A percentile compares a stretch with the other conserved stretches of the same genome.
Evolutionary conservation across 495 filamentous ascomycete species (phyloP).

Genomic region (Lepraria neglecta): DNA sequence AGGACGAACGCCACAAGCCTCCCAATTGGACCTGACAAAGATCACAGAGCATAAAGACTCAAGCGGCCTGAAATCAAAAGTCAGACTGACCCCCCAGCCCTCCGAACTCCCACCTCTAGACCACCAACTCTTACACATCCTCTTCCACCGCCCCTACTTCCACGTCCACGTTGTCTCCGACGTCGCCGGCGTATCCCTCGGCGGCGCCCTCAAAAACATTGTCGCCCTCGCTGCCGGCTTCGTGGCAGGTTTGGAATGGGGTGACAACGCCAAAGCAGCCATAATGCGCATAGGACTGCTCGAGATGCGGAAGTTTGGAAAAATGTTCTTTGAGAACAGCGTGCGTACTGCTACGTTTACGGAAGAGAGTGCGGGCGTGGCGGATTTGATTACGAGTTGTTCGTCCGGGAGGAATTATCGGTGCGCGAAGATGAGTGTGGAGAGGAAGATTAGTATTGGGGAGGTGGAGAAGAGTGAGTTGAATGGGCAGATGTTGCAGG

Average conservation of each 20-base stretch:
- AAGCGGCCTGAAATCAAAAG: slow-evolving; percentile 53
- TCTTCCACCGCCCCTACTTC: slow-evolving; percentile 98
- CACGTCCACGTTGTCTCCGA: slow-evolving; percentile 88
- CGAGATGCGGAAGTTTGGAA: slow-evolving; percentile 92
- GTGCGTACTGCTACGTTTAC: slow-evolving; percentile 81
- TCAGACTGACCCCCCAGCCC: slow-evolving; percentile 66
- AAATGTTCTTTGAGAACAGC: slow-evolving; percentile 79
- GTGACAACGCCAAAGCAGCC: slow-evolving; percentile 94
- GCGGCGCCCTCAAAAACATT: slow-evolving; percentile 95
- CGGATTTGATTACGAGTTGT: slow-evolving; percentile 92
- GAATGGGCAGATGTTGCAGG: slow-evolving; percentile 96
- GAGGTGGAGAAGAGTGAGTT: slow-evolving; percentile 85
- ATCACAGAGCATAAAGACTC: slow-evolving; percentile 60
- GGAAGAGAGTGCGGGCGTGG: slow-evolving; percentile 91
- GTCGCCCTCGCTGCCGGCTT: slow-evolving; percentile 92
- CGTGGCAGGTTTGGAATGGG: slow-evolving; percentile 93
- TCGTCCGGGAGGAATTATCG: slow-evolving; percentile 87
- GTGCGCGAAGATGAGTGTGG: slow-evolving; percentile 81
- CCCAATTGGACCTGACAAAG: slow-evolving; percentile 52
- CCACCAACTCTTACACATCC: slow-evolving; percentile 66
- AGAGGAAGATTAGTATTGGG: slow-evolving; percentile 69
- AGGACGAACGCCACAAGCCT: slow-evolving; percentile 48
- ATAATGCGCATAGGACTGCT: slow-evolving; percentile 92
- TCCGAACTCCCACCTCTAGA: slow-evolving; percentile 73
- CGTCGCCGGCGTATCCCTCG: slow-evolving; percentile 90